phyloP scores from a whole-genome alignment of 768 basidiomycete species.

The Podaxis mareebaensis region DNA sequence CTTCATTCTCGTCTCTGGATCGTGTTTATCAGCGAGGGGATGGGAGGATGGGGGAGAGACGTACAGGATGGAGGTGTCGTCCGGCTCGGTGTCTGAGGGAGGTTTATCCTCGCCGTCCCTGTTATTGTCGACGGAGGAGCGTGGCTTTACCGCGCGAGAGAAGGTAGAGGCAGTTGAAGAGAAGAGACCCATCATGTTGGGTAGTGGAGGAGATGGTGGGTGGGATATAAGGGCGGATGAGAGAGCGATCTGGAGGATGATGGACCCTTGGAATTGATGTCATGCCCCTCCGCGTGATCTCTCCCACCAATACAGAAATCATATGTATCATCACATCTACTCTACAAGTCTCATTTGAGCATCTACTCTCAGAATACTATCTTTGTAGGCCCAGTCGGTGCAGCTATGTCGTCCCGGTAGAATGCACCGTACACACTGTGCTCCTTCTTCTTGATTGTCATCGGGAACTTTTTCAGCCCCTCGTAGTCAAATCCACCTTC shows the following conservation, averaged over 20 bases:
- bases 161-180: slow-evolving; percentile 65
- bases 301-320: slow-evolving; percentile 2
- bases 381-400: slow-evolving; percentile 67
- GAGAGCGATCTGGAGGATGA: not conserved
- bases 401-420: slow-evolving; percentile 67
- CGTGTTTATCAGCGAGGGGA: slow-evolving; percentile 25
- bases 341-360: not conserved
- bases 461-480: slow-evolving; percentile 83
- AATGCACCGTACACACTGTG: slow-evolving; percentile 91
- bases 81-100: slow-evolving; percentile 82
- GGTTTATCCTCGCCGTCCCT: slow-evolving; percentile 57
- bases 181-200: slow-evolving; percentile 79
- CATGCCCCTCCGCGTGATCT: slow-evolving; percentile 18
- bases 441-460: slow-evolving; percentile 96
- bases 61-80: slow-evolving; percentile 88
- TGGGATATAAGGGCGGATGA: not conserved
- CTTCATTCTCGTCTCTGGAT: slow-evolving; percentile 88
- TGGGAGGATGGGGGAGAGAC: slow-evolving; percentile 26
- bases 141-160: slow-evolving; percentile 57
- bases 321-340: not conserved
- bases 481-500: slow-evolving; percentile 85
- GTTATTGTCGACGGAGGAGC: slow-evolving; percentile 55
- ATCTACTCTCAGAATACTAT: slow-evolving; percentile 57
- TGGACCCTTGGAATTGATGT: slow-evolving; percentile 17
- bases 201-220: slow-evolving; percentile 1